Percentiles rank a stretch among this genome's conserved stretches.
Evolutionary conservation across 2,329 filamentous ascomycete species (phyloP).

Genomic region (Scytalidium sp.): DNA sequence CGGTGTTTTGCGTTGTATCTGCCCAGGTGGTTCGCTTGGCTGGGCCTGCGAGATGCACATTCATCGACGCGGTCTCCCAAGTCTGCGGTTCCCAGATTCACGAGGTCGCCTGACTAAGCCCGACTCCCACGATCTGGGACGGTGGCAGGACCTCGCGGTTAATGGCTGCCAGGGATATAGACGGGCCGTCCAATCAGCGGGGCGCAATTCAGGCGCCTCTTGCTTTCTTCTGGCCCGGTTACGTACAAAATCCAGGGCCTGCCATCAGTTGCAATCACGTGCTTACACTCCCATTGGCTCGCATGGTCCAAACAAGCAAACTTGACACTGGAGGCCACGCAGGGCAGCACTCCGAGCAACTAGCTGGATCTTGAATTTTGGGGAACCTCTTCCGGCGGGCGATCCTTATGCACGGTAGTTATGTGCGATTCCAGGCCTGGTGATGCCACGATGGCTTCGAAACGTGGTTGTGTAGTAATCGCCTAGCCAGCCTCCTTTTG

Average conservation of each 20-base stretch:
- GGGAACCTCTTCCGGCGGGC: background rate
- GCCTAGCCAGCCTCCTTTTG: too few species aligned
- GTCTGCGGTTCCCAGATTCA: background rate
- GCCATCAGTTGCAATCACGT: too few species aligned
- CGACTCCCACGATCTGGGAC: background rate
- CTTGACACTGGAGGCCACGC: too few species aligned
- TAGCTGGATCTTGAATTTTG: background rate
- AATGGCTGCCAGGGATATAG: background rate
- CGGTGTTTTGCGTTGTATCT: background rate
- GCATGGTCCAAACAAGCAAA: too few species aligned
- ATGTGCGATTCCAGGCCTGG: background rate
- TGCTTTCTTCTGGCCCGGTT: too few species aligned
- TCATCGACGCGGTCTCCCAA: background rate
- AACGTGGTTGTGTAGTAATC: too few species aligned
- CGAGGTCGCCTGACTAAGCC: background rate
- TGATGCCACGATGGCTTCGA: background rate
- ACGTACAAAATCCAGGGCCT: too few species aligned
- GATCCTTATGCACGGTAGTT: background rate
- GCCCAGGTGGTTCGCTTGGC: background rate
- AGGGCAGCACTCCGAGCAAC: too few species aligned
- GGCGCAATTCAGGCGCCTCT: too few species aligned
- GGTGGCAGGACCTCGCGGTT: background rate
- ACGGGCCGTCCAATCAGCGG: background rate
- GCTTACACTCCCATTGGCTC: too few species aligned
- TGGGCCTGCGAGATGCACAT: background rate